Base-by-base conservation (phyloP, 768 basidiomycete genomes). In the Pholiota conissans region DNA sequence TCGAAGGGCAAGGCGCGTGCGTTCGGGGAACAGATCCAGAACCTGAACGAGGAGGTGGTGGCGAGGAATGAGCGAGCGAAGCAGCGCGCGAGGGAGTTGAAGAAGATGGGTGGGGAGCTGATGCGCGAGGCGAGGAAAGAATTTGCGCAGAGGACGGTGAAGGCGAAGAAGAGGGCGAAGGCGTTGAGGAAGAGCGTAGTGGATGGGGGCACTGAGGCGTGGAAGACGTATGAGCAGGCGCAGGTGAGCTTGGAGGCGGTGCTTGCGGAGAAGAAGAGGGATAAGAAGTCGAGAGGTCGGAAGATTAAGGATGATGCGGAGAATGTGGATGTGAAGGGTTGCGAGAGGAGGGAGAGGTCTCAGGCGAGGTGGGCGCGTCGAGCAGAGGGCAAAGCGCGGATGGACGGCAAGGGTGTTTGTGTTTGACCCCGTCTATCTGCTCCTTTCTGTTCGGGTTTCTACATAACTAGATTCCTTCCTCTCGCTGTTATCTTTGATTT, bases 11-110 rank as follows among this genome's bases (percentile, higher is more conserved):
- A 71, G 47, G 79, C 77, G 5, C 73, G 73, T 46, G 70, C 72
- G 8, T 62, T 83, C 9, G 76, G 73, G 40, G 79, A 82, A 16
- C 74, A 76, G 2, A 67, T 87, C 3, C 70, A 71, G 58, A 65
- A 69, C 26, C 63, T 81, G 20, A 76, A 72, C 49, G 78, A 81
- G 29, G 72, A 71, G 2, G 63, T 86, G 4, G 68, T 74, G n/a
- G 68, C 68, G 53, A 76, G 81, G 39, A 81, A 87, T 59, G 75
- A 81, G 42, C 74, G 73, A 8, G 86, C 86, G 49, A 78, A 78
- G 64, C 71, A 68, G 48, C 79, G 77, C 55, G 86, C 86, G 8
- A 80, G 72, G 68, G 78, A 84, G 62, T 68, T 87, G 37, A 81
- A 68, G 30, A 32, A 32, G 30, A 32, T 6, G 30, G 30, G 30